phyloP scores from a whole-genome alignment of 208 protist species.

The Leishmania martiniquensis region DNA sequence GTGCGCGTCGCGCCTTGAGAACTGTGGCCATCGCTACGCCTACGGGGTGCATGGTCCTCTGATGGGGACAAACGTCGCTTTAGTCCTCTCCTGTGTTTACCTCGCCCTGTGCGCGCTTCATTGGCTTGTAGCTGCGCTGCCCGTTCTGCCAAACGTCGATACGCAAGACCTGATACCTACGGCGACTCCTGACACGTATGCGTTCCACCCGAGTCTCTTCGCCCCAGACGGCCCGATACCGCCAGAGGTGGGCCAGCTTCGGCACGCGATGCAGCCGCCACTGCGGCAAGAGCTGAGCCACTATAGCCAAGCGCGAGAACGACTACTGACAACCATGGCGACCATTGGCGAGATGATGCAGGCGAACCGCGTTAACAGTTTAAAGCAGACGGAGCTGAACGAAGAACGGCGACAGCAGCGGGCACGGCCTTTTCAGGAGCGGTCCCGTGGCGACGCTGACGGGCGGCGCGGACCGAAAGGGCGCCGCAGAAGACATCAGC shows the following conservation, averaged over 20 bases:
- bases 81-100: conserved; percentile 45
- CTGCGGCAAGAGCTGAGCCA: conserved; percentile 46
- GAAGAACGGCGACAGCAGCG: conserved; percentile 31
- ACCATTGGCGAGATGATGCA: conserved; percentile 84
- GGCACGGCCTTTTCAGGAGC: conserved; percentile 6
- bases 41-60: conserved; percentile 19
- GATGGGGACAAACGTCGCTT: conserved; percentile 14
- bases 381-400: conserved; percentile 48
- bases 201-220: conserved; percentile 71
- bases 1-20: conserved; percentile 23
- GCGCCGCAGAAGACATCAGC: not conserved
- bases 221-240: conserved; percentile 68
- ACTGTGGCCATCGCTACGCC: conserved; percentile 23
- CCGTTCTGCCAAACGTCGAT: conserved; percentile 31
- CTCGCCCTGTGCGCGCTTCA: conserved; percentile 44
- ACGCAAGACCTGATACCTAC: conserved; percentile 27
- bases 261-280: conserved; percentile 33
- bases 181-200: conserved; percentile 67
- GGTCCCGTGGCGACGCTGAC: not conserved
- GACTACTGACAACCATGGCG: conserved; percentile 48
- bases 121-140: conserved; percentile 41
- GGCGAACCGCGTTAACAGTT: conserved; percentile 61
- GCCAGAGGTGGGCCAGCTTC: conserved; percentile 30
- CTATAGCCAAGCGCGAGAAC: conserved; percentile 37
- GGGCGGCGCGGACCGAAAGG: not conserved